phyloP scores from a whole-genome alignment of 78 protist genomes.

The Speleostelium caveatum region DNA sequence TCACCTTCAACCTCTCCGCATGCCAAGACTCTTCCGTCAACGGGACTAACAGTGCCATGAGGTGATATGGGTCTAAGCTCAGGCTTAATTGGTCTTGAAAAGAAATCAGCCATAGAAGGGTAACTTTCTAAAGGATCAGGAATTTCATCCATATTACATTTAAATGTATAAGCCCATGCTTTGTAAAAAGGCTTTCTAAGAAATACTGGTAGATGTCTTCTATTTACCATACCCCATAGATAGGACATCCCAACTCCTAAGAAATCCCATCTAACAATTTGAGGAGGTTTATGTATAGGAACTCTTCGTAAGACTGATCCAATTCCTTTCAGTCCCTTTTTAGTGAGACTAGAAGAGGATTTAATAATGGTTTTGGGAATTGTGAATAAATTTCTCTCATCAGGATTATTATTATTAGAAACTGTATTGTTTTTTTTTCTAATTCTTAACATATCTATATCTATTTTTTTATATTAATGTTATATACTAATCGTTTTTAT shows the following conservation, averaged over 20 bases:
- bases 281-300: constrained; percentile 80
- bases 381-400: not conserved
- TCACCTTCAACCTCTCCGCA: constrained; percentile 76
- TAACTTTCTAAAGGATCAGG: constrained; percentile 63
- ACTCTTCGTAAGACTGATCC: constrained; percentile 4
- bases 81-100: constrained; percentile 59
- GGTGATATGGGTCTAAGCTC: constrained; percentile 57
- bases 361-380: constrained; percentile 9
- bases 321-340: constrained; percentile 19
- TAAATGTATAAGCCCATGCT: constrained; percentile 72
- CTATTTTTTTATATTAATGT: not conserved
- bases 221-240: constrained; percentile 75
- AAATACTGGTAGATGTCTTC: constrained; percentile 40
- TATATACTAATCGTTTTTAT: not conserved
- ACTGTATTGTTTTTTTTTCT: not conserved
- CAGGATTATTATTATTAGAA: not conserved
- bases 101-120: constrained; percentile 77
- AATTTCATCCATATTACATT: constrained; percentile 77
- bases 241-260: constrained; percentile 78
- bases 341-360: constrained; percentile 2
- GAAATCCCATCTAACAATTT: constrained; percentile 81
- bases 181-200: constrained; percentile 64
- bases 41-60: constrained; percentile 77
- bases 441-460: too few species aligned
- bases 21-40: constrained; percentile 83